Percentiles rank a stretch among this genome's conserved stretches.
Conservation (phyloP, 202 grass and related monocot genomes). For the Carex sylvatica region DNA sequence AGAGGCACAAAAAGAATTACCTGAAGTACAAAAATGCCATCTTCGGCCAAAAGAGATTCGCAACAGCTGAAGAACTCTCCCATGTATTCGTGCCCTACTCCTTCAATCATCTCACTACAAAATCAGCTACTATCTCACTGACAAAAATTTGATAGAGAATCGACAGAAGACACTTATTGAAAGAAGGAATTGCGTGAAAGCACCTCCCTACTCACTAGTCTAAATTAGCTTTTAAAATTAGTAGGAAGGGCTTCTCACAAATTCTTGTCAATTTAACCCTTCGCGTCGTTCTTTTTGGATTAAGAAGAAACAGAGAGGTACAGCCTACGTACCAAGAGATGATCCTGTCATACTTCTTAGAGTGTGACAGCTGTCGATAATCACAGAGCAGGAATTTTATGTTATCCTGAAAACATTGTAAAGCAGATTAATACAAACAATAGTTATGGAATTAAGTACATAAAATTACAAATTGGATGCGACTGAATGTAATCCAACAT, state of each 20-base stretch:
- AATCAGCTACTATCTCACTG: neutral
- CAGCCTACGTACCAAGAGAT: conserved; percentile 61
- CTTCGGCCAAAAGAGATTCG: conserved; percentile 54
- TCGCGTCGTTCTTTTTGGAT: neutral
- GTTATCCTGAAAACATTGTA: conserved; percentile 39
- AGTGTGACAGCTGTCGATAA: conserved; percentile 59
- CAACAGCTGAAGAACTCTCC: conserved; percentile 72
- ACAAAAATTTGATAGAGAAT: conserved; percentile 7
- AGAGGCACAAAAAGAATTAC: conserved; percentile 23
- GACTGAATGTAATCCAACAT: neutral
- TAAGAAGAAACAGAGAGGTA: neutral
- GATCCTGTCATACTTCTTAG: conserved; percentile 71
- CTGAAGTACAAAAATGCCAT: conserved; percentile 77
- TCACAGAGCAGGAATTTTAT: conserved; percentile 75
- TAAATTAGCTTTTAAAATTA: neutral
- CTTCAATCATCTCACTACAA: conserved; percentile 85
- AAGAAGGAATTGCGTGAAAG: neutral
- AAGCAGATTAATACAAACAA: conserved; percentile 1
- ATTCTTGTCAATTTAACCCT: neutral
- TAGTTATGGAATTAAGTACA: neutral
- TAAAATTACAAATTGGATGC: neutral
- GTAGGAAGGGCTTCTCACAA: neutral
- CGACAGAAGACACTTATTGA: neutral
- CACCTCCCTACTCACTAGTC: neutral
- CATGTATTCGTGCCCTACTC: conserved; percentile 85